Base-by-base conservation (phyloP, 1,284 basidiomycete species). In the Papiliotrema nemorosa region DNA sequence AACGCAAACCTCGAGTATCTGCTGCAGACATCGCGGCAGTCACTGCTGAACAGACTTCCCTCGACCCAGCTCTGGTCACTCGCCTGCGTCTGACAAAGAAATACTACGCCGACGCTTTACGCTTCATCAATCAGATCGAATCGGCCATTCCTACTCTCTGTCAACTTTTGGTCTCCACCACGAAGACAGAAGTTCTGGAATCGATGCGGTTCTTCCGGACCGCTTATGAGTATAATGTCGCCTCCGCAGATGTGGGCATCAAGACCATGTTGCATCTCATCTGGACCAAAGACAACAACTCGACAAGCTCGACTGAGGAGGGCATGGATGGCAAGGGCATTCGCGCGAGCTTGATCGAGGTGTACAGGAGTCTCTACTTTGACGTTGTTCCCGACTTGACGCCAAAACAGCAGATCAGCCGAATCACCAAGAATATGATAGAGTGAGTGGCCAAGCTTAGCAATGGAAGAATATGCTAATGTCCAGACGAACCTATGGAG, bases 371-470 rank as follows among this genome's bases (percentile, higher is more conserved):
- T 49, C 76, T 98, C 50, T 98, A 96, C 77, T 97, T 98, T 67
- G 91, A 93, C 50, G 81, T 85, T 3, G 68, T 88, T 2, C 65
- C 69, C 10, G 76, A 76, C 53, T 76, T 89, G 60, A 81, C 84
- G 21, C 81, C 86, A 1, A 91, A 91, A 70, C 85, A 86, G 54
- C 90, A 97, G 69, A 82, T 96, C 51, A 92, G 85, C 60, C 80
- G 91, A n/a, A 94, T 98, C 43, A 83, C 93, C n/a, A 92, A 91
- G 76, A 97, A 98, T 71, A 90, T 98, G 84, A 90, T 98, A 47
- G 88, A 93, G 91, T 92, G 50, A 47, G 85, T 78, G 7, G 31
- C 39, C 34, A 16, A 50, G 22, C 2, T 40, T 43, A 13, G 31
- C 21, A 22, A 22, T 43, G 34, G 48, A 25, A 44, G 33, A 37